A percentile compares a stretch with the other conserved stretches of the same genome.
These are phyloP conservation scores for Quercus engelmannii DNA, from an alignment of 306 rosid species.

Conservation along the genomic window DNA sequence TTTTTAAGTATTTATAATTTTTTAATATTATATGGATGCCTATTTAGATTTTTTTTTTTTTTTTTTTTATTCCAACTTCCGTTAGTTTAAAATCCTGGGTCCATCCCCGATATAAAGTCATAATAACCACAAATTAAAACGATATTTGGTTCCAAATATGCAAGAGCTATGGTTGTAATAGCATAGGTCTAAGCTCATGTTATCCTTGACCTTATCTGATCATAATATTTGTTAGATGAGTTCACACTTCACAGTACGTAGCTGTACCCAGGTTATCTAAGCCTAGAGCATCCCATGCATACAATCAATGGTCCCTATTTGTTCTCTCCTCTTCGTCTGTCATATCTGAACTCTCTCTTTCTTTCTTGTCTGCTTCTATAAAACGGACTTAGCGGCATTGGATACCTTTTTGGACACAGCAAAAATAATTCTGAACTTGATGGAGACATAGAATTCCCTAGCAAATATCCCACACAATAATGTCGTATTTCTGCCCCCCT, in stretches of 20 bases:
- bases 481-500: not conserved
- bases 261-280: not conserved
- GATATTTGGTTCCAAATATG: too few species aligned
- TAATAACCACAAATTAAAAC: too few species aligned
- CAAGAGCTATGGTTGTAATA: too few species aligned
- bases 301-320: not conserved
- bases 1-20: too few species aligned
- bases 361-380: conserved; percentile 10
- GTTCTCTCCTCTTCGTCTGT: not conserved
- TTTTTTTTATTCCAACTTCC: too few species aligned
- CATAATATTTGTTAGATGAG: too few species aligned
- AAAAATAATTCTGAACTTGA: not conserved
- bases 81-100: too few species aligned
- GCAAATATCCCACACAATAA: not conserved
- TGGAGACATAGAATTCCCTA: not conserved
- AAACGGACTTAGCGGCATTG: conserved; percentile 13
- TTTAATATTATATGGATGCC: too few species aligned
- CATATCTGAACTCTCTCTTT: conserved; percentile 1
- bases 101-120: too few species aligned
- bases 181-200: too few species aligned
- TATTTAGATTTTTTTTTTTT: too few species aligned
- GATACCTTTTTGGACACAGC: conserved; percentile 15
- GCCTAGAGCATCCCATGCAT: not conserved
- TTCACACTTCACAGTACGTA: not conserved
- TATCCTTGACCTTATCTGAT: not conserved